Evolutionary conservation across 345 rosid species (phyloP).

Genomic region (Kandelia obovata): DNA sequence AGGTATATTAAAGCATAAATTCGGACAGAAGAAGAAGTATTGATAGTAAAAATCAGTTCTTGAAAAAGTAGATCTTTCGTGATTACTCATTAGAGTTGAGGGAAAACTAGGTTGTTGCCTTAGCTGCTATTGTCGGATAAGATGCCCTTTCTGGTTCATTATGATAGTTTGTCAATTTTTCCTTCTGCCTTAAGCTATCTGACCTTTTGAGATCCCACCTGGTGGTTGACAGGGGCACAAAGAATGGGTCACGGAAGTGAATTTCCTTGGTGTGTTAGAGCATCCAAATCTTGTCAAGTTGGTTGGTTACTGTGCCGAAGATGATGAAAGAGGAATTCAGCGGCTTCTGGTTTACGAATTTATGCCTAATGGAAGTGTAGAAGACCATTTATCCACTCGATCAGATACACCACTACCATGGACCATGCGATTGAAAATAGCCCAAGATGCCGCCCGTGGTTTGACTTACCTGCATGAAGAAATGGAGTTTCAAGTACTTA

Average conservation of each 20-base stretch:
- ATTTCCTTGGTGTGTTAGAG: conserved; percentile 81
- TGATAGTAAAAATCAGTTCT: no score
- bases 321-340: conserved; percentile 90
- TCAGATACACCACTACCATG: conserved; percentile 62
- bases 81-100: neutral
- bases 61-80: neutral
- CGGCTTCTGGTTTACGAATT: conserved; percentile 78
- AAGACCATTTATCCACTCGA: conserved; percentile 51
- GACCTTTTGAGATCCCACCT: conserved; percentile 3
- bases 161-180: neutral
- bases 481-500: conserved; percentile 82
- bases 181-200: neutral
- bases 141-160: conserved; percentile 1
- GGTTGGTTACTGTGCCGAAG: conserved; percentile 88
- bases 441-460: conserved; percentile 90
- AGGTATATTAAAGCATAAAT: no score
- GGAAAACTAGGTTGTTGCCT: neutral
- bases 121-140: neutral
- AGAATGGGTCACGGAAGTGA: conserved; percentile 92
- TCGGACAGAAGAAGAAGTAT: no score
- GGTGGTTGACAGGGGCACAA: conserved; percentile 70
- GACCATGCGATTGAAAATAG: conserved; percentile 76
- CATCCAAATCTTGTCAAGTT: conserved; percentile 85
- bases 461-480: conserved; percentile 75
- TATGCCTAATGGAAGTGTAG: conserved; percentile 81